Base-by-base conservation (phyloP, 2,329 filamentous ascomycete genomes). In the Monosporascus sp. region DNA sequence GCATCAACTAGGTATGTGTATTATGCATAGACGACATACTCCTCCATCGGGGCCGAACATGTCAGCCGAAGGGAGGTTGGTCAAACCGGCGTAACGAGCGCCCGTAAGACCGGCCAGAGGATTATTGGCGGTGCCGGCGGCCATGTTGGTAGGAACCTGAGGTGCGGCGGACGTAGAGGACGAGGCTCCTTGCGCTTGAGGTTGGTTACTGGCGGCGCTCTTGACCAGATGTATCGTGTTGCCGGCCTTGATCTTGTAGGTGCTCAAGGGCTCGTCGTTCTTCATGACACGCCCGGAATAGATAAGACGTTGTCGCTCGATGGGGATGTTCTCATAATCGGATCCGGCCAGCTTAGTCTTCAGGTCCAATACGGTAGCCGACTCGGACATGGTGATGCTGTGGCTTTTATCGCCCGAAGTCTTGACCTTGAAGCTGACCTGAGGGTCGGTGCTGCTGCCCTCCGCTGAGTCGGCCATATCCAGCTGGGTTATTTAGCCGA, bases 251-350 rank as follows among this genome's bases (percentile, higher is more conserved):
- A 99, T 92, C 79, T 97, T 97, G 77, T 95, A 95, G 53, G 84
- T 84, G 59, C 81, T 84, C 44, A 99, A 76, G 0, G 88, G 86
- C 64, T 99, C 93, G 55, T 88, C 85, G 70, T 99, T 94, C 78
- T 97, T 99, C 76, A 99, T 85, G 56, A 99, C 93, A 56, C 93
- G 87, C 51, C 94, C 94, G 6, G 93, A 97, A 78, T 97, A 99
- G 75, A 99, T 99, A 59, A 99, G 80, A 56, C 94, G 90, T 75
- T 97, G 93, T 62, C 91, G 85, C 67, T 96, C 91, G 51, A 87
- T 81, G 36, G 94, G 88, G 52, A 96, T 85, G 70, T 96, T 87
- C 71, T 95, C 93, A 67, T 87, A 90, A 64, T 96, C 91, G 54
- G 85, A 74, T 34, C 83, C 82, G 5, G 92, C 84, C 40, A 99